Percentiles rank a stretch among this genome's conserved stretches.
Evolutionary conservation across 2,329 filamentous ascomycete genomes (phyloP).

Genomic region (Trichoderma simmonsii): DNA sequence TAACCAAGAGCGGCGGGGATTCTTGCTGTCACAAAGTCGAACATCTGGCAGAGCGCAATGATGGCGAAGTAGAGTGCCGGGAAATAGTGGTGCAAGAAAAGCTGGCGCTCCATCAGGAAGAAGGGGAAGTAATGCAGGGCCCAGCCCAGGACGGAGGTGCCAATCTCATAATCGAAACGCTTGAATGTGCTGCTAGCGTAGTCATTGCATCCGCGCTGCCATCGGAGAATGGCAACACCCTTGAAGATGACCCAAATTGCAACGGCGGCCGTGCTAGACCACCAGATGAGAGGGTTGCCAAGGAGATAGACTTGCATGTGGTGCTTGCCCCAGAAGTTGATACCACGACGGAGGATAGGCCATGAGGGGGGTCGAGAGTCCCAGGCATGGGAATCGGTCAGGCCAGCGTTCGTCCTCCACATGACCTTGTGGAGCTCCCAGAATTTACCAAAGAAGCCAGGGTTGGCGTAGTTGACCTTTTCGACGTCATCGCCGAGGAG

Average conservation of each 20-base stretch:
- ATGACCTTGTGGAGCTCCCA: constrained; percentile 96
- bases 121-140: constrained; percentile 99
- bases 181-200: constrained; percentile 82
- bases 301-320: constrained; percentile 95
- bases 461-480: constrained; percentile 92
- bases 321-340: constrained; percentile 98
- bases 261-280: constrained; percentile 77
- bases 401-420: constrained; percentile 97
- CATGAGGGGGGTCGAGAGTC: constrained; percentile 92
- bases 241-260: constrained; percentile 79
- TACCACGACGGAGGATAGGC: constrained; percentile 87
- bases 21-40: constrained; percentile 79
- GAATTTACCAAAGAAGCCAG: constrained; percentile 96
- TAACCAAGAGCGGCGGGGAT: constrained; percentile 65
- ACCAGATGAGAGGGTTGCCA: constrained; percentile 95
- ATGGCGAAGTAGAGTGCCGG: constrained; percentile 94
- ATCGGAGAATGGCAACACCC: constrained; percentile 79
- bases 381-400: constrained; percentile 96
- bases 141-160: constrained; percentile 87
- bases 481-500: constrained; percentile 71
- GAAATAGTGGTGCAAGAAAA: constrained; percentile 98
- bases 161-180: constrained; percentile 96
- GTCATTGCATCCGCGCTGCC: constrained; percentile 90
- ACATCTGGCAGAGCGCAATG: constrained; percentile 81
- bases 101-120: constrained; percentile 94